Evolutionary conservation across 116 monocot genomes (phyloP).

Genomic region (Phalaenopsis hybrid): DNA sequence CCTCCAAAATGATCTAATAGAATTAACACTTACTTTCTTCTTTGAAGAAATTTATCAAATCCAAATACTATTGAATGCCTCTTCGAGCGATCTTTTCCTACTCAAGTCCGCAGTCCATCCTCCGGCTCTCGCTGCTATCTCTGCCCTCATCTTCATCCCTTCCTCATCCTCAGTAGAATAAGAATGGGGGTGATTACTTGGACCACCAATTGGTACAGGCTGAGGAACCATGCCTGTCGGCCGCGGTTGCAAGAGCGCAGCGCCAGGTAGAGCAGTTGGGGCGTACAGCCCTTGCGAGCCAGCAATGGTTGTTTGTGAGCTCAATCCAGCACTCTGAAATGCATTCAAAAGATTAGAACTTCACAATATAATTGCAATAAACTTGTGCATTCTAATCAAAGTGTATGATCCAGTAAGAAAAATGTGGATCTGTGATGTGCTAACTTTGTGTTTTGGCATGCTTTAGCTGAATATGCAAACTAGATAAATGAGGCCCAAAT

Average conservation of each 20-base stretch:
- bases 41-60: constrained; percentile 24
- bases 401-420: too few relatives aligned
- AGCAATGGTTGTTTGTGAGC: constrained; percentile 28
- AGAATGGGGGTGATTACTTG: constrained; percentile 30
- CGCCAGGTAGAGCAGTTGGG: constrained; percentile 41
- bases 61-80: constrained; percentile 80
- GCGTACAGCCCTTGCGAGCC: constrained; percentile 71
- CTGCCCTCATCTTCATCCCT: constrained; percentile 33
- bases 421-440: too few relatives aligned
- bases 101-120: constrained; percentile 76
- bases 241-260: constrained; percentile 52
- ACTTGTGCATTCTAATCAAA: background rate
- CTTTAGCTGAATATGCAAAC: too few relatives aligned
- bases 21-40: background rate
- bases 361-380: background rate
- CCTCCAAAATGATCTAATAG: too few relatives aligned
- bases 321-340: constrained; percentile 40
- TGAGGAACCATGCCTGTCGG: constrained; percentile 56
- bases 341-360: background rate
- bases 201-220: constrained; percentile 45
- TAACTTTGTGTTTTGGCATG: too few relatives aligned
- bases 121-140: constrained; percentile 67
- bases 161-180: constrained; percentile 57
- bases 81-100: constrained; percentile 74
- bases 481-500: too few relatives aligned